Percentiles rank a stretch among this genome's conserved stretches.
phyloP scores from a whole-genome alignment of 768 basidiomycete species.

The Lentinus tigrinus region DNA sequence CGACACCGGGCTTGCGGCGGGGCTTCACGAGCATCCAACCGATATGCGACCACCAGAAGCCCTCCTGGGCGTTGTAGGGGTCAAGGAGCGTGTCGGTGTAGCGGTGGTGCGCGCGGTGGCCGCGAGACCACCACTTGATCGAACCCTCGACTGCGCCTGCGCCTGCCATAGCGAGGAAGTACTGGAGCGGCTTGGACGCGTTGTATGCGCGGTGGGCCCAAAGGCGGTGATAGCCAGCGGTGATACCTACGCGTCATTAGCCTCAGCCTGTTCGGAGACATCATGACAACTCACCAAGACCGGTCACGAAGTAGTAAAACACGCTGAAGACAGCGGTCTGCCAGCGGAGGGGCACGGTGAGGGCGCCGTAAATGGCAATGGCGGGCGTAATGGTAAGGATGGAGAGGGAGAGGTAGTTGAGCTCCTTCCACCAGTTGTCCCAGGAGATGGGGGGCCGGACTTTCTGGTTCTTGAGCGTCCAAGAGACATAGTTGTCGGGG shows the following conservation, averaged over 20 bases:
- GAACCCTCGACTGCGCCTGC: slow-evolving; percentile 95
- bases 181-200: slow-evolving; percentile 83
- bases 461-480: slow-evolving; percentile 50
- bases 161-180: slow-evolving; percentile 78
- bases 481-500: slow-evolving; percentile 58
- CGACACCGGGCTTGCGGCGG: slow-evolving; percentile 83
- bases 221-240: slow-evolving; percentile 93
- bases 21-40: slow-evolving; percentile 96
- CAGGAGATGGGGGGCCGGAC: slow-evolving; percentile 47
- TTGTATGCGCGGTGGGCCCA: slow-evolving; percentile 98
- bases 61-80: slow-evolving; percentile 91
- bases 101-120: slow-evolving; percentile 95
- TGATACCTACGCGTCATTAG: slow-evolving; percentile 58
- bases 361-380: slow-evolving; percentile 71
- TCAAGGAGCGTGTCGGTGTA: slow-evolving; percentile 98
- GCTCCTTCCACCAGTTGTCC: slow-evolving; percentile 49
- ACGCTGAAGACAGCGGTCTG: slow-evolving; percentile 72
- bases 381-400: slow-evolving; percentile 75
- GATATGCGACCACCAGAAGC: slow-evolving; percentile 83
- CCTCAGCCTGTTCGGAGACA: slow-evolving; percentile 7
- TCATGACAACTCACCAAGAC: slow-evolving; percentile 58
- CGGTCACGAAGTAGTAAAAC: slow-evolving; percentile 76
- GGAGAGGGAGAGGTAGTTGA: slow-evolving; percentile 75
- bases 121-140: slow-evolving; percentile 98
- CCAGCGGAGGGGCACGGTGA: slow-evolving; percentile 62